Percentiles rank a stretch among this genome's conserved stretches.
Conservation (phyloP, 1,139 yeast genomes). For the Diutina siamensis region DNA sequence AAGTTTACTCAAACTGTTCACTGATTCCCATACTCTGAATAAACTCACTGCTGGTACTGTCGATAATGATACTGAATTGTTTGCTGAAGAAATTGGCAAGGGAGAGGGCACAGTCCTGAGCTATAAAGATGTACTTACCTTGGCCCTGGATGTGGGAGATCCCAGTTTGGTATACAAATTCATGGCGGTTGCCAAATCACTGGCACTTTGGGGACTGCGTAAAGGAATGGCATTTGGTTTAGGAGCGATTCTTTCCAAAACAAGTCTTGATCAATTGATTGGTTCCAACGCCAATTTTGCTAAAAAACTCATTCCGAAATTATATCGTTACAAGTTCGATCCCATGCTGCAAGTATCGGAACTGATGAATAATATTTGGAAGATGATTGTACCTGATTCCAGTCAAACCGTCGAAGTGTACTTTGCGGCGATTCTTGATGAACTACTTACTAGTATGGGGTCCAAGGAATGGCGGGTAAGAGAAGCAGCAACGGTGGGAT, state of each 20-base stretch:
- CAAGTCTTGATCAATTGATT: conserved; percentile 58
- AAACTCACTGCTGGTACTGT: conserved; percentile 55
- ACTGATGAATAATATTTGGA: conserved; percentile 89
- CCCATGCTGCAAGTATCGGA: conserved; percentile 66
- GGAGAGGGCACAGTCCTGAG: conserved; percentile 73
- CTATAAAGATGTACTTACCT: conserved; percentile 68
- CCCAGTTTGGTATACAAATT: conserved; percentile 89
- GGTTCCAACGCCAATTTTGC: conserved; percentile 43
- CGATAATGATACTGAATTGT: conserved; percentile 70
- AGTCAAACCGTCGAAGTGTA: conserved; percentile 41
- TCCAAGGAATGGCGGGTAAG: conserved; percentile 89
- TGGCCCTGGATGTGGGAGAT: conserved; percentile 93
- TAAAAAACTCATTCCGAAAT: conserved; percentile 60
- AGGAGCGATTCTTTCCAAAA: conserved; percentile 72
- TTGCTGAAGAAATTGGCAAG: conserved; percentile 68
- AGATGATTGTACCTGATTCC: conserved; percentile 53
- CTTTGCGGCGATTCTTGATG: conserved; percentile 50
- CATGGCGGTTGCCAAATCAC: conserved; percentile 83
- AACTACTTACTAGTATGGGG: conserved; percentile 60
- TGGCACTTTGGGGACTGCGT: conserved; percentile 86
- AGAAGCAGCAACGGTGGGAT: conserved; percentile 75
- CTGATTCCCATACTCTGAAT: conserved; percentile 48
- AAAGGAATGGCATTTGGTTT: conserved; percentile 92
- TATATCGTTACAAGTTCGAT: conserved; percentile 77
- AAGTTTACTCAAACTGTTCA: conserved; percentile 67